Conservation (phyloP, 768 basidiomycete genomes). For the Mycena floridula region DNA sequence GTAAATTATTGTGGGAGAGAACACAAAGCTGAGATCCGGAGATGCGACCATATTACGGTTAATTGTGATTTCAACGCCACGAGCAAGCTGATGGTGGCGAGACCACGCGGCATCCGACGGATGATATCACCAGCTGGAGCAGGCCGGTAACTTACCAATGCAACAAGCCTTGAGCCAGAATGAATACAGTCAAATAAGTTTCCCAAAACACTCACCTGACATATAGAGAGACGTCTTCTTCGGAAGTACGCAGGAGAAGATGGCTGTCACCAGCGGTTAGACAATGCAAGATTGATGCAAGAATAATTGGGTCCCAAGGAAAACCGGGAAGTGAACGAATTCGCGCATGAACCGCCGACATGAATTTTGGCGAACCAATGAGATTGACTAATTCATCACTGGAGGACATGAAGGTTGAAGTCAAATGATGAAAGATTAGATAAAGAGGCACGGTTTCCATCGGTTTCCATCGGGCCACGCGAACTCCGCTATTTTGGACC, state of each 20-base stretch:
- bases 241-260: conserved; percentile 56
- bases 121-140: not conserved
- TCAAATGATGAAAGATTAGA: no score
- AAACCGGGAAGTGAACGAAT: no score
- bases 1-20: no score
- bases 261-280: conserved; percentile 57
- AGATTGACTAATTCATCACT: conserved; percentile 13
- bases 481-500: conserved; percentile 13
- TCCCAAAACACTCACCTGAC: no score
- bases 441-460: no score
- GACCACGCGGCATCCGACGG: conserved; percentile 7
- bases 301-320: conserved; percentile 55
- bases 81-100: conserved; percentile 9
- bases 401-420: no score
- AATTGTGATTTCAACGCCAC: conserved; percentile 9
- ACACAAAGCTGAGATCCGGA: no score
- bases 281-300: conserved; percentile 63
- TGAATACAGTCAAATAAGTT: no score
- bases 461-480: no score
- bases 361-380: no score
- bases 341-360: no score
- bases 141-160: conserved; percentile 39
- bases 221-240: conserved; percentile 61
- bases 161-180: conserved; percentile 51
- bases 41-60: no score